Conservation (phyloP, 306 rosid species). For the Astragalus membranaceus region DNA sequence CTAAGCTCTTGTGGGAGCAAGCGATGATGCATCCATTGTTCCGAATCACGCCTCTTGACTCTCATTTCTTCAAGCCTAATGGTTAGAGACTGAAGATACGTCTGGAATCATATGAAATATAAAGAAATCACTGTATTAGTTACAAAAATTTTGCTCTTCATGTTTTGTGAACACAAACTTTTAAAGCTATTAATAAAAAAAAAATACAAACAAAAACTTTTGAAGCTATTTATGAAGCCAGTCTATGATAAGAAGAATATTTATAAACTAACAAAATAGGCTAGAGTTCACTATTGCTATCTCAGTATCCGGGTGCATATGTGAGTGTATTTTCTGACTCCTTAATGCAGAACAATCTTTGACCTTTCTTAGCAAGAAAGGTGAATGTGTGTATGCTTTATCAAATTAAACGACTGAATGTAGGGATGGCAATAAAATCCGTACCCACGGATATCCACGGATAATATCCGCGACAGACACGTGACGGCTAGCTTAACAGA, state of each 20-base stretch:
- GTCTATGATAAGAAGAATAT: neutral
- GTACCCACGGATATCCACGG: no score
- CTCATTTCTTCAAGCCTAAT: slow-evolving; percentile 96
- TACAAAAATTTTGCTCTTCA: neutral
- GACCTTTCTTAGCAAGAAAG: neutral
- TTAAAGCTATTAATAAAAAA: no score
- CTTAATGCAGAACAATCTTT: neutral
- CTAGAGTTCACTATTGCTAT: neutral
- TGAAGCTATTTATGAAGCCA: neutral
- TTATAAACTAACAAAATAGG: neutral
- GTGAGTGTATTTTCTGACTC: neutral
- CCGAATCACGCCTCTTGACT: slow-evolving; percentile 89
- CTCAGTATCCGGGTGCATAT: neutral
- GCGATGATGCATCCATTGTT: slow-evolving; percentile 98
- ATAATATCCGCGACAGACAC: no score
- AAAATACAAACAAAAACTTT: neutral
- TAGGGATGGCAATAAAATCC: no score
- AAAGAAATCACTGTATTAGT: neutral
- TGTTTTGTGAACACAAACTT: neutral
- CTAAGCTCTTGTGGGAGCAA: slow-evolving; percentile 78
- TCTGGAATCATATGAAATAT: slow-evolving; percentile 40
- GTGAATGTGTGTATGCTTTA: neutral
- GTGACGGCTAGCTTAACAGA: no score
- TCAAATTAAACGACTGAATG: neutral
- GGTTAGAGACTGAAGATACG: slow-evolving; percentile 88